These are phyloP conservation scores for Lactarius trivialis DNA, from an alignment of 768 basidiomycete genomes.

Conservation along the genomic window DNA sequence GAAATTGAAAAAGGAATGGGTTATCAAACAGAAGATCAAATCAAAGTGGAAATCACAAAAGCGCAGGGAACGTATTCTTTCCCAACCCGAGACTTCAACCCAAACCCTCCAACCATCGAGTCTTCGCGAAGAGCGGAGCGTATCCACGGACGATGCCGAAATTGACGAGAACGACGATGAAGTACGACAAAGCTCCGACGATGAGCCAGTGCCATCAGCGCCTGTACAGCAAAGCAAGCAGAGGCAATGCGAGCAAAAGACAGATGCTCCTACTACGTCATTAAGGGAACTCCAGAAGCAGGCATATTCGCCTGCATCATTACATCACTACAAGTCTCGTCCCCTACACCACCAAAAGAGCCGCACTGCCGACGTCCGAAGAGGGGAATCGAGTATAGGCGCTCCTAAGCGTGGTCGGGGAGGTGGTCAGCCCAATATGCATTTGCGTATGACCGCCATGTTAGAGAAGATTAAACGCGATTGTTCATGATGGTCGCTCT, in stretches of 20 bases:
- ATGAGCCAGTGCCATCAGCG: not conserved
- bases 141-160: slow-evolving; percentile 18
- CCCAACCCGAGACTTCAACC: slow-evolving; percentile 13
- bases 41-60: slow-evolving; percentile 73
- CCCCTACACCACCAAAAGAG: slow-evolving; percentile 31
- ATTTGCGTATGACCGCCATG: slow-evolving; percentile 78
- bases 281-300: slow-evolving; percentile 55
- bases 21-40: slow-evolving; percentile 69
- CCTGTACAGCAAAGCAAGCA: not conserved
- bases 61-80: slow-evolving; percentile 38
- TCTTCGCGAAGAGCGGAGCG: slow-evolving; percentile 4
- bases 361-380: slow-evolving; percentile 22
- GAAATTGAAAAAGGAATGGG: slow-evolving; percentile 75
- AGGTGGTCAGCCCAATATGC: slow-evolving; percentile 67
- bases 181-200: slow-evolving; percentile 2
- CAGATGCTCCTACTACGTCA: slow-evolving; percentile 24
- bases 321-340: slow-evolving; percentile 53
- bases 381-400: slow-evolving; percentile 23
- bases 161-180: slow-evolving; percentile 23
- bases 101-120: slow-evolving; percentile 7
- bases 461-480: slow-evolving; percentile 79
- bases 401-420: slow-evolving; percentile 35
- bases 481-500: slow-evolving; percentile 29
- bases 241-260: not conserved
- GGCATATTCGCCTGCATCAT: slow-evolving; percentile 53